phyloP scores from a whole-genome alignment of 169 alveolate genomes.

The Eimeria necatrix region DNA sequence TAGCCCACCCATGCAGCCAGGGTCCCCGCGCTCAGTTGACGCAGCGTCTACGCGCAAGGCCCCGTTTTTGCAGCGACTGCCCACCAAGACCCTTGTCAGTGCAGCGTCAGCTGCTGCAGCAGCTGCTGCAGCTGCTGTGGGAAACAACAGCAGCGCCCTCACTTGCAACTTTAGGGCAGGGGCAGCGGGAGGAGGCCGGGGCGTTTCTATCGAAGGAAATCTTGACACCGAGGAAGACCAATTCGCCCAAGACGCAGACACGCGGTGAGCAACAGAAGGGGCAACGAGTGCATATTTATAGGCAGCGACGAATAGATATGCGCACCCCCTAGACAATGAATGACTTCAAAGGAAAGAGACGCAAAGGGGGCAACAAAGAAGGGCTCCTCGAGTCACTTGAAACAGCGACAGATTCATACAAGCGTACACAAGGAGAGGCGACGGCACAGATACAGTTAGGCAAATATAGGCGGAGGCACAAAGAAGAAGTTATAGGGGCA shows the following conservation, averaged over 20 bases:
- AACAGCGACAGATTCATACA: no score
- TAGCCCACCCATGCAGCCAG: slow-evolving; percentile 30
- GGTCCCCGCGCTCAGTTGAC: slow-evolving; percentile 28
- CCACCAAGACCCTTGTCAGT: neutral
- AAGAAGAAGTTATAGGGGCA: no score
- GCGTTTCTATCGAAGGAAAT: neutral
- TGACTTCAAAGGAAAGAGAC: no score
- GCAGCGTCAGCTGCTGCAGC: slow-evolving; percentile 10
- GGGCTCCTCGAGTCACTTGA: no score
- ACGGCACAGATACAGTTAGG: no score
- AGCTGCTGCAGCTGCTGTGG: neutral
- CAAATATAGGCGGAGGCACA: no score
- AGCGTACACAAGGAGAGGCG: no score
- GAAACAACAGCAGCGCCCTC: neutral
- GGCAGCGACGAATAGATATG: neutral
- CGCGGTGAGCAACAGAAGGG: slow-evolving; percentile 8
- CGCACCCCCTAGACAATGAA: no score
- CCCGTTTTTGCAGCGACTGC: slow-evolving; percentile 15
- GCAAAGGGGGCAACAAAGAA: no score
- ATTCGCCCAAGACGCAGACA: slow-evolving; percentile 20
- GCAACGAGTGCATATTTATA: neutral
- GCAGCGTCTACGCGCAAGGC: neutral
- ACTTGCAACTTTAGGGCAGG: neutral
- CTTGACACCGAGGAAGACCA: slow-evolving; percentile 17
- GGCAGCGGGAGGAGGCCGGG: slow-evolving; percentile 15